Evolutionary conservation across 805 yeast genomes (phyloP), one percentile per base, ranked within the genome.

Genomic region (Priceomyces carsonii): DNA sequence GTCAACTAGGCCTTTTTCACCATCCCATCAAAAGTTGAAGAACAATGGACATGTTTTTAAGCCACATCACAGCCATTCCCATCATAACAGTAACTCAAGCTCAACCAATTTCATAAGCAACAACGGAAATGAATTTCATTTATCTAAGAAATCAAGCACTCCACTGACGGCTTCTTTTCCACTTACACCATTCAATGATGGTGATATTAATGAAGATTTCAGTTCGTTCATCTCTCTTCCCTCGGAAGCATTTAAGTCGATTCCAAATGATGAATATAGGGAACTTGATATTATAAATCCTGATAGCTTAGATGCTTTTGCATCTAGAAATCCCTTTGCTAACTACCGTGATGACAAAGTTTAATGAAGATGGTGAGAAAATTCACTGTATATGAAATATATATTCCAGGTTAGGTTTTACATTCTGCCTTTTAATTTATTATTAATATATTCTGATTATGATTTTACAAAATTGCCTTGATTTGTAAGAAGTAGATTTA

Each of bases 21-120:
- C 44, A 6, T 29, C 44, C n/a, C 36, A 38, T 20, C 51, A 42
- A 22, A 52, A 45, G 24, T 29, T 41, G 26, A 50, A 42, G 26
- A 43, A 33, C n/a, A 27, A 37, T 21, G 53, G 52, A 4, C 53
- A 48, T 39, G 45, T 53, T 21, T 51, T 40, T 24, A 54, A 54
- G 29, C 53, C 57, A 13, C 28, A 29, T 10, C 43, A 33, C 22
- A 26, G 17, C 20, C 38, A 33, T 18, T n/a, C 29, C 4, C 43
- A 39, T 26, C 15, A 21, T 13, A 26, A 31, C 18, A n/a, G 14
- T 15, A 9, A 18, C 12, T 22, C 38, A 22, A 15, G 20, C 8
- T 8, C 36, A 12, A 25, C 26, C 12, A 27, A 24, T 12, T 22
- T 29, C 17, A 19, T 39, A 25, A 39, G 32, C 14, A 34, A 39